These are phyloP conservation scores for Mortierella hygrophila DNA, from an alignment of 192 early-diverging fungal genomes.

Conservation along the genomic window DNA sequence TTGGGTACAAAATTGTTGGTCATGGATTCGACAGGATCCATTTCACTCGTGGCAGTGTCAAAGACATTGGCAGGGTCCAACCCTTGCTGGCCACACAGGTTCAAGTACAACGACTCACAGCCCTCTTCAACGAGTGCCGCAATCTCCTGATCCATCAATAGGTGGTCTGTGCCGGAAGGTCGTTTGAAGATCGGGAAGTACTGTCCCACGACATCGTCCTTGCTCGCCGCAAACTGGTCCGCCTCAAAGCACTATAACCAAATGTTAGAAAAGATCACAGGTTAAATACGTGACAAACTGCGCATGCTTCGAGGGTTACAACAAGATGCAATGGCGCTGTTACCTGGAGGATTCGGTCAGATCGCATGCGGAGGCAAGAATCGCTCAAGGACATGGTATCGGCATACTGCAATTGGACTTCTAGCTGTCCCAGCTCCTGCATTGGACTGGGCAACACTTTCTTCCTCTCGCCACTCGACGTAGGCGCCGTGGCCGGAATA, in stretches of 20 bases:
- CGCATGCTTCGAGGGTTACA: background rate
- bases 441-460: background rate
- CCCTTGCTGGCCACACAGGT: background rate
- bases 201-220: constrained; percentile 43
- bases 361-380: constrained; percentile 36
- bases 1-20: constrained; percentile 24
- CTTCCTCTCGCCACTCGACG: background rate
- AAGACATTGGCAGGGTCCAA: background rate
- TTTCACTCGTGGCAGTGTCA: constrained; percentile 15
- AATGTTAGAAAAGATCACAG: too few species aligned
- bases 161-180: constrained; percentile 37
- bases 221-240: constrained; percentile 37
- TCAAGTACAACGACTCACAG: constrained; percentile 20
- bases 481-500: constrained; percentile 31
- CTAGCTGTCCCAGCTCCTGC: constrained; percentile 34
- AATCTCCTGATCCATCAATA: constrained; percentile 45
- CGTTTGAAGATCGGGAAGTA: constrained; percentile 31
- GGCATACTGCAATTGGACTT: constrained; percentile 36
- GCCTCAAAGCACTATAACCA: constrained; percentile 31
- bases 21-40: constrained; percentile 24
- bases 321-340: background rate
- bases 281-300: background rate
- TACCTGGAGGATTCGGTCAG: constrained; percentile 35
- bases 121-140: constrained; percentile 32
- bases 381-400: constrained; percentile 43